A percentile compares a stretch with the other conserved stretches of the same genome.
phyloP scores from a whole-genome alignment of 495 filamentous ascomycete species.

The Hypoxylon fuscum region DNA sequence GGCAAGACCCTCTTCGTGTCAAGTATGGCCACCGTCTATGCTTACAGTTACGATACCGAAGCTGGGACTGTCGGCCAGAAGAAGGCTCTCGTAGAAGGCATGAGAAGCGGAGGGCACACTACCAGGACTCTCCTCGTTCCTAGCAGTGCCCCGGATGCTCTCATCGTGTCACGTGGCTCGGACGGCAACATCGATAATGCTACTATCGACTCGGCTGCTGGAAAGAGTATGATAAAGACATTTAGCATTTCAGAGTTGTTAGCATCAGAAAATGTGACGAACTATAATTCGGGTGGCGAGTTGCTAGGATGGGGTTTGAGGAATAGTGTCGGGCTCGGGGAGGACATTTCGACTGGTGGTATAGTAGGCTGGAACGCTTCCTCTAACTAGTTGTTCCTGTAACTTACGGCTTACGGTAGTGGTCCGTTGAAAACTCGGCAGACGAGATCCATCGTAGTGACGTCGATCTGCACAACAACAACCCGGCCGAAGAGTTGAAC shows the following conservation, averaged over 20 bases:
- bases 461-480: conserved; percentile 68
- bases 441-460: conserved; percentile 64
- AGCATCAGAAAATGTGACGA: conserved; percentile 39
- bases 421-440: conserved; percentile 72
- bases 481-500: conserved; percentile 75
- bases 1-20: conserved; percentile 71
- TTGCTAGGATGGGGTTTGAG: conserved; percentile 72
- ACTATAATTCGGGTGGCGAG: conserved; percentile 60
- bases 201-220: conserved; percentile 54
- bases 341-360: conserved; percentile 65
- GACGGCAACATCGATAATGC: conserved; percentile 64
- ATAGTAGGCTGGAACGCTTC: conserved; percentile 41
- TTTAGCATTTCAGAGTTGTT: conserved; percentile 60
- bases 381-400: neutral
- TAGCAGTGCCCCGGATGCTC: conserved; percentile 52
- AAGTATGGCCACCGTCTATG: conserved; percentile 59
- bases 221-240: conserved; percentile 66
- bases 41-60: conserved; percentile 65
- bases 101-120: conserved; percentile 62
- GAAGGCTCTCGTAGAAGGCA: conserved; percentile 60
- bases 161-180: conserved; percentile 68
- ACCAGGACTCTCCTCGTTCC: conserved; percentile 66
- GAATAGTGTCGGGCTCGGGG: conserved; percentile 71
- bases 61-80: conserved; percentile 53
- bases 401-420: conserved; percentile 48